A percentile compares a stretch with the other conserved stretches of the same genome.
phyloP scores from a whole-genome alignment of 306 rosid genomes.

The barrel medic (Medicago truncatula) region MtrunA17r5.0-ANR NC_053046.1:13766001-13766500 shows the following conservation, averaged over 20 bases:
- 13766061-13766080: neutral
- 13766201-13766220: neutral
- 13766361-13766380: too few relatives aligned
- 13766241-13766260: neutral
- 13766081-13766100: neutral
- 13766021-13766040: slow-evolving; percentile 7
- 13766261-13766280: too few relatives aligned
- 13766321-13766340: too few relatives aligned
- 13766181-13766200: slow-evolving; percentile 18
- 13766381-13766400: neutral
- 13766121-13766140: too few relatives aligned
- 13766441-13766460: neutral
- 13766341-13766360: too few relatives aligned
- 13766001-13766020: slow-evolving; percentile 9
- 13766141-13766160: too few relatives aligned
- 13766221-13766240: slow-evolving; percentile 5
- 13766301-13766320: too few relatives aligned
- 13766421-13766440: neutral
- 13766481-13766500: slow-evolving; percentile 3
- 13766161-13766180: neutral
- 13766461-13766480: neutral
- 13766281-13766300: too few relatives aligned
- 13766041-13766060: slow-evolving; percentile 9
- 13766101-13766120: neutral
- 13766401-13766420: slow-evolving; percentile 3